Base-by-base conservation (phyloP, 306 rosid species). In the Boehmeria nivea region DNA sequence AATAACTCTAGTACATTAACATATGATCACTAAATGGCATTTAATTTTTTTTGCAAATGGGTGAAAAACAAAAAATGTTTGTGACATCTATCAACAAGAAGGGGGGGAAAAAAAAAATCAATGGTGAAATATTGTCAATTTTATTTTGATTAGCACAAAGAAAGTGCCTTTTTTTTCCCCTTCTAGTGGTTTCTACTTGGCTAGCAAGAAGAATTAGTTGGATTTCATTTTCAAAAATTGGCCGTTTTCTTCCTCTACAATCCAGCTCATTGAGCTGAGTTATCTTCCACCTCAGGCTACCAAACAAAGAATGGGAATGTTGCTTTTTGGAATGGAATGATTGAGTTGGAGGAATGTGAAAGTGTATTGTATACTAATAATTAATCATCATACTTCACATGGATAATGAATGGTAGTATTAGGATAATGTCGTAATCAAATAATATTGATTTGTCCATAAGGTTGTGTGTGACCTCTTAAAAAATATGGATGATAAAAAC, bases 341-440 rank as follows among this genome's bases (percentile, higher is more conserved):
- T 26, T 51, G 57, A 54, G 60, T 57, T 57, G 36, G 48, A 57
- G 17, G 21, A 54, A 34, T 17, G 20, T 56, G 15, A 22, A 5
- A 22, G 61, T 21, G 1, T 16, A 39, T 19, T 14, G 11, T 31
- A 54, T 11, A 19, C 12, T 6, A 20, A 21, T 4, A 1, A 22
- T 14, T 6, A 18, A 21, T 12, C 6, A 8, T 9, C 47, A 56
- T 8, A 21, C 33, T 34, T 12, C 31, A 56, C 61, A 56, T 56
- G 13, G 48, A 38, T 38, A 56, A 38, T 38, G 31, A 39, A 56
- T 56, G 31, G 8, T 39, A 23, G 8, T 39, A 23, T 33, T 53
- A 18, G 20, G 58, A 31, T 31, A 53, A 53, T 17, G 42, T 11
- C 16, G 38, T 7, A 16, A 51, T 51, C 15, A 51, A 14, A 15